These are phyloP conservation scores for Theileria orientalis DNA, from an alignment of 169 alveolate genomes.

Conservation along the genomic window DNA sequence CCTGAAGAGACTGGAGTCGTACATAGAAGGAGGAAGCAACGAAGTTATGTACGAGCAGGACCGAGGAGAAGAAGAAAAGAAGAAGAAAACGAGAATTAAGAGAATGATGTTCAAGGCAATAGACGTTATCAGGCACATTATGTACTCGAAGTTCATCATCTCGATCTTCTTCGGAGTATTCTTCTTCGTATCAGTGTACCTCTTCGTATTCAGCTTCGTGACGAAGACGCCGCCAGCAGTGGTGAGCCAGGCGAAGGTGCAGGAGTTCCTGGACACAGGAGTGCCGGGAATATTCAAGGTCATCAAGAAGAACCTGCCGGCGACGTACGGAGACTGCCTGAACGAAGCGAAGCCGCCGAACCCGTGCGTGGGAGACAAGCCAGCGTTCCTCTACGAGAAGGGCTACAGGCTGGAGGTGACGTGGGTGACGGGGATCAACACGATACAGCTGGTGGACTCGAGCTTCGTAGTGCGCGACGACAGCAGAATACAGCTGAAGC, in stretches of 20 bases:
- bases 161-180: constrained; percentile 31
- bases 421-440: constrained; percentile 57
- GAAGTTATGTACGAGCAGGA: background rate
- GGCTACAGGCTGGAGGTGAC: background rate
- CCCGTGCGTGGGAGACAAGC: constrained; percentile 40
- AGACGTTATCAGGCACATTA: constrained; percentile 31
- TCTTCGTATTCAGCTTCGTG: constrained; percentile 39
- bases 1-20: constrained; percentile 8
- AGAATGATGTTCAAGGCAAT: constrained; percentile 2
- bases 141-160: constrained; percentile 35
- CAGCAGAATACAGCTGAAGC: constrained; percentile 10
- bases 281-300: constrained; percentile 31
- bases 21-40: background rate
- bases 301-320: constrained; percentile 39
- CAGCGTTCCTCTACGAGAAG: constrained; percentile 9
- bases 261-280: constrained; percentile 28
- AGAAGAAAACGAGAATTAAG: background rate
- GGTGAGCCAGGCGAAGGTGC: constrained; percentile 12
- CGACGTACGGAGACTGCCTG: constrained; percentile 38
- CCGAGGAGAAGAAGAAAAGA: background rate
- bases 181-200: constrained; percentile 5
- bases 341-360: constrained; percentile 4
- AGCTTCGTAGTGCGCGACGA: constrained; percentile 17
- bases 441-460: constrained; percentile 5
- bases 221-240: background rate